These are phyloP conservation scores for Fomitopsis pinicola DNA, from an alignment of 1,284 basidiomycete species.

Conservation along the genomic window DNA sequence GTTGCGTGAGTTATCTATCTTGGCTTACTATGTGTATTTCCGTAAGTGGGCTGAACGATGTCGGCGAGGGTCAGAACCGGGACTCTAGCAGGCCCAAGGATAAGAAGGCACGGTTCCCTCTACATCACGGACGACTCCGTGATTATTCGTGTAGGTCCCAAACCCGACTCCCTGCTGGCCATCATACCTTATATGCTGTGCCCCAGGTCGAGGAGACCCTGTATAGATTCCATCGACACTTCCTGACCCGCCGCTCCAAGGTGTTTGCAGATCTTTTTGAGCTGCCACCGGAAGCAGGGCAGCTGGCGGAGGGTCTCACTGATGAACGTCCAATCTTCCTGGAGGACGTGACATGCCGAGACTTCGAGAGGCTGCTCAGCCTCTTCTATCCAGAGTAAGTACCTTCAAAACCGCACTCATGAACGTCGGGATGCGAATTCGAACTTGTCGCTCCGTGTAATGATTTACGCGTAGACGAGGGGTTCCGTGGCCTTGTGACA, in stretches of 20 bases:
- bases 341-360: slow-evolving; percentile 21
- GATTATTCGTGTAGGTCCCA: slow-evolving; percentile 15
- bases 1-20: no score
- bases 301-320: slow-evolving; percentile 22
- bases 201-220: slow-evolving; percentile 21
- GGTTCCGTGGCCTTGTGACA: no score
- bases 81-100: no score
- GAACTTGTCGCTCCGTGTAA: background rate
- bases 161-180: no score
- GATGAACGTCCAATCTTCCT: slow-evolving; percentile 30
- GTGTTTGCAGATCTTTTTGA: slow-evolving; percentile 22
- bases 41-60: no score
- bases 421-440: background rate
- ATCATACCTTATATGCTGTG: background rate
- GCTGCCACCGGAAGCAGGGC: slow-evolving; percentile 7
- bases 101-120: slow-evolving; percentile 14
- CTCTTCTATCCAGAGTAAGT: slow-evolving; percentile 31
- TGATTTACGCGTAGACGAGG: background rate
- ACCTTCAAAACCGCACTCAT: background rate
- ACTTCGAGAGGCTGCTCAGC: slow-evolving; percentile 30
- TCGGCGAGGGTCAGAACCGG: no score
- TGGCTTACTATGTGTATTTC: no score
- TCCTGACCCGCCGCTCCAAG: slow-evolving; percentile 19
- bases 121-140: slow-evolving; percentile 21
- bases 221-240: slow-evolving; percentile 23